phyloP scores from a whole-genome alignment of 768 basidiomycete species.

The Kwoniella botswanensis region DNA sequence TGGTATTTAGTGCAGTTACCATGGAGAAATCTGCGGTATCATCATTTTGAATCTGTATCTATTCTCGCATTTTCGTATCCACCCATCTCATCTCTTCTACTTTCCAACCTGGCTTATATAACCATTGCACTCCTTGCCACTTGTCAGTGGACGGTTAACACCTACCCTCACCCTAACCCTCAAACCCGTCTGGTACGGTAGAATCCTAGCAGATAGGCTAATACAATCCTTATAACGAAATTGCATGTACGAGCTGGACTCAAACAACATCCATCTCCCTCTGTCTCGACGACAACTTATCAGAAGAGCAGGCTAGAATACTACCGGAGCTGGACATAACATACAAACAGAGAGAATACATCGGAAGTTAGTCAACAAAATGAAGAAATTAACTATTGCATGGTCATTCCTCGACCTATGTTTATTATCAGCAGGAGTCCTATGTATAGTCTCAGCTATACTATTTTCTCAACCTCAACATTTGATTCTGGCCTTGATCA shows the following conservation, averaged over 20 bases:
- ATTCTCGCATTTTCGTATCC: conserved; percentile 1
- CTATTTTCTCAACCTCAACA: conserved; percentile 70
- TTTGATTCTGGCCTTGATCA: conserved; percentile 67
- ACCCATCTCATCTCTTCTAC: not conserved
- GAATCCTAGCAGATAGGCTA: not conserved
- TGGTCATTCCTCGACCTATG: conserved; percentile 75
- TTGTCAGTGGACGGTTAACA: too few species aligned
- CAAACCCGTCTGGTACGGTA: conserved; percentile 17
- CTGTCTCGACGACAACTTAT: too few species aligned
- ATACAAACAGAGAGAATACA: not conserved
- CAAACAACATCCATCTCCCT: too few species aligned
- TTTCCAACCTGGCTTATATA: not conserved
- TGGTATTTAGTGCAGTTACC: not conserved
- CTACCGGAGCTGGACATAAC: not conserved
- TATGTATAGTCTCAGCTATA: conserved; percentile 72
- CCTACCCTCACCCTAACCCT: not conserved
- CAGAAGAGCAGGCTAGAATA: too few species aligned
- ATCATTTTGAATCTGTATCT: not conserved
- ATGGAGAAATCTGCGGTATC: not conserved
- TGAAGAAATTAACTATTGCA: conserved; percentile 65
- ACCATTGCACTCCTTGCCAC: not conserved
- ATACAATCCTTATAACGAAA: not conserved
- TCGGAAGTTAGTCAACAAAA: not conserved
- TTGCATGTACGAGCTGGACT: conserved; percentile 8
- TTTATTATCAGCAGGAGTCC: conserved; percentile 71